Evolutionary conservation across 106 monocot genomes (phyloP), one percentile per base, ranked within the genome.

Genomic region (Phalaenopsis equestris): DNA sequence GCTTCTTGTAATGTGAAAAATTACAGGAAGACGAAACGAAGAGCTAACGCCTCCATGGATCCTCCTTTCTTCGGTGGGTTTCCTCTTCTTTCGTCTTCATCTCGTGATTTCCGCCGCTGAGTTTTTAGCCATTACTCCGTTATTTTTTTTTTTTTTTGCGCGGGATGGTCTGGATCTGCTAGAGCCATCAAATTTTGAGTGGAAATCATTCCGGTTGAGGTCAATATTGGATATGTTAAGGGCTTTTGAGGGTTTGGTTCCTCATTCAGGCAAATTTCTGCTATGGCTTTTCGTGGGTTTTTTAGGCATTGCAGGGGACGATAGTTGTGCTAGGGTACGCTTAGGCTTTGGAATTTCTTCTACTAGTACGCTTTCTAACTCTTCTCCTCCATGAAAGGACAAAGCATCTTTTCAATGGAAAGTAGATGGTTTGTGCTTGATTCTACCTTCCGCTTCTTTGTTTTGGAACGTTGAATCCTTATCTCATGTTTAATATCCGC

Each of bases 41-140:
- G 48, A 48, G 4, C 47, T 52, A 12, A 46, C 24, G 18, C 58
- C 61, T 61, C 75, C 37, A 84, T 84, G 84, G 84, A 84, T 84
- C 79, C 75, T 30, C 74, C 84, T 17, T 79, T 79, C 75, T 84
- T 79, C 23, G 84, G 84, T 81, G 57, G 2, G 81, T 42, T 56
- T 42, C 24, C 36, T 12, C 49, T 74, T n/a, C 55, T 55, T 58
- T 23, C 45, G 42, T 61, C 23, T 19, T 46, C 8, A 30, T 46
- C 76, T 47, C n/a, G 48, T 9, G n/a, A 76, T 76, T 76, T 76
- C 30, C 76, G 24, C 76, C 49, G 46, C 42, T 49, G 12, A 11
- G 19, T 76, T 24, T 42, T 57, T 14, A 45, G 58, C 23, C 30
- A 49, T 68, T 83, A 17, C 46, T 23, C 16, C 52, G 3, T 48